Evolutionary conservation across 768 basidiomycete genomes (phyloP).

Genomic region (Boletus rubroflammeus): DNA sequence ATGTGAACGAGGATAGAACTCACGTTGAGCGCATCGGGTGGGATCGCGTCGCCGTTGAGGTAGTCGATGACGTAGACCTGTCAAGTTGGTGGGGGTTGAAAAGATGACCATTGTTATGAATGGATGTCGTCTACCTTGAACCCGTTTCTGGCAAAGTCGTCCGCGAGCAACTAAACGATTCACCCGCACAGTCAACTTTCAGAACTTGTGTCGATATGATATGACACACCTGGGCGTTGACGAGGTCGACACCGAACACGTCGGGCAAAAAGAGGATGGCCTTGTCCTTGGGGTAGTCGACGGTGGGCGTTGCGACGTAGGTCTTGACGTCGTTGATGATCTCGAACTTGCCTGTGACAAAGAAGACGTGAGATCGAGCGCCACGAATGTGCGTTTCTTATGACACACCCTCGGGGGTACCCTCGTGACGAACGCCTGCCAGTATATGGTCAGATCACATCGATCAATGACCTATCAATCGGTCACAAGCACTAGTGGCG

Average conservation of each 20-base stretch:
- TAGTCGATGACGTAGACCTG: constrained; percentile 27
- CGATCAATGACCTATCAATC: not conserved
- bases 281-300: constrained; percentile 52
- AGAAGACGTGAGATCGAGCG: not conserved
- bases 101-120: not conserved
- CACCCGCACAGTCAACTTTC: not conserved
- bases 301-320: constrained; percentile 53
- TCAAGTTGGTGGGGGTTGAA: not conserved
- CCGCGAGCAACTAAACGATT: constrained; percentile 37
- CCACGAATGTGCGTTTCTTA: not conserved
- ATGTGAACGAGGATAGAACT: not conserved
- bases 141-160: constrained; percentile 42
- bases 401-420: constrained; percentile 40
- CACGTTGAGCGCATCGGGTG: constrained; percentile 11
- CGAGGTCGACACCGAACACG: constrained; percentile 46
- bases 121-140: constrained; percentile 27
- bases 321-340: constrained; percentile 44
- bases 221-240: constrained; percentile 41
- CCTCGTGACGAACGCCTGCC: constrained; percentile 48
- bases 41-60: constrained; percentile 27
- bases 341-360: constrained; percentile 39
- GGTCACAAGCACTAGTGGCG: not conserved
- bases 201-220: not conserved
- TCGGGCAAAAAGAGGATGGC: constrained; percentile 54
- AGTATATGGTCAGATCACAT: not conserved